These are phyloP conservation scores for Boletellus ananas DNA, from an alignment of 768 basidiomycete species.

Conservation along the genomic window DNA sequence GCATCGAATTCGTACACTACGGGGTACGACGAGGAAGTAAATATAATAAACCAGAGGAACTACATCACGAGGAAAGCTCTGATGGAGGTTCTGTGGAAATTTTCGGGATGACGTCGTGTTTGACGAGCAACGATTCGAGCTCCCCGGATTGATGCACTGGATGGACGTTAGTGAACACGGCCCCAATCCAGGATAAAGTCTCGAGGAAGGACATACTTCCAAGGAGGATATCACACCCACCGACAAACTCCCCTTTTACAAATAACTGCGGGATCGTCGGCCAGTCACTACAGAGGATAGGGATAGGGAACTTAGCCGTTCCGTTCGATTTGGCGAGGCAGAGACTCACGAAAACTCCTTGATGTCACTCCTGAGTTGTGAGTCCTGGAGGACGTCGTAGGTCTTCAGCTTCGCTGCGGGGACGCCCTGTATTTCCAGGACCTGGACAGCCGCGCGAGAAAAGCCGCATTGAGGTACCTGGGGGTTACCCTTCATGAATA, in stretches of 20 bases:
- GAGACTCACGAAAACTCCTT: constrained; percentile 94
- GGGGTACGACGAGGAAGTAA: background rate
- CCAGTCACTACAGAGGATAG: constrained; percentile 68
- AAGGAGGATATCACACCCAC: constrained; percentile 93
- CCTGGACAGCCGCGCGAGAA: constrained; percentile 70
- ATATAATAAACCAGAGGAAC: background rate
- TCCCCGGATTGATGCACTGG: constrained; percentile 97
- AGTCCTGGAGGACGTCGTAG: constrained; percentile 61
- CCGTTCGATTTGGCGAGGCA: background rate
- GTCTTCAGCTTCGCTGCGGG: constrained; percentile 64
- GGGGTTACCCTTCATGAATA: constrained; percentile 98
- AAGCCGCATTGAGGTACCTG: constrained; percentile 72
- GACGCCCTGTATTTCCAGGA: constrained; percentile 51
- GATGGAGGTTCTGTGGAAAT: constrained; percentile 2
- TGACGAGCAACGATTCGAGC: constrained; percentile 75
- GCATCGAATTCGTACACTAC: no score
- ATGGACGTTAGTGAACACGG: background rate
- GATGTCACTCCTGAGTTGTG: constrained; percentile 77
- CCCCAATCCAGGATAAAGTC: background rate
- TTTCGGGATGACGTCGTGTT: constrained; percentile 66
- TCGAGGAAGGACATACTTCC: constrained; percentile 57
- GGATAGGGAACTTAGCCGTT: background rate
- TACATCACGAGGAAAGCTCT: background rate
- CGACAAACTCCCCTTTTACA: constrained; percentile 91
- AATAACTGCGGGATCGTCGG: constrained; percentile 97